Conservation (phyloP, 2,329 filamentous ascomycete genomes). For the Hypocrella siamensis region DNA sequence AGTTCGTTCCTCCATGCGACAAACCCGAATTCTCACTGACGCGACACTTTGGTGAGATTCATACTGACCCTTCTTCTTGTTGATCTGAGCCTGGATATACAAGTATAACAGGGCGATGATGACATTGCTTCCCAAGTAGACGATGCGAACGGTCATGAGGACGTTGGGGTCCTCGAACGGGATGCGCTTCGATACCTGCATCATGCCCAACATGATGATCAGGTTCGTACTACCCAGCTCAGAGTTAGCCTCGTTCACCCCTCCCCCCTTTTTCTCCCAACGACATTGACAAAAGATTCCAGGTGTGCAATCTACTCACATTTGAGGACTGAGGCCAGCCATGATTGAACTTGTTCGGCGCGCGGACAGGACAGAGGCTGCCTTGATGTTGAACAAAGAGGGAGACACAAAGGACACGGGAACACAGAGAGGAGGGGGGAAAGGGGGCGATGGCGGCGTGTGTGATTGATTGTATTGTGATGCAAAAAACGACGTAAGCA, state of each 20-base stretch:
- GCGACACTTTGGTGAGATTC: not conserved
- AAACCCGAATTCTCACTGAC: too few relatives aligned
- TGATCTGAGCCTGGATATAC: constrained; percentile 72
- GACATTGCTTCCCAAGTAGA: constrained; percentile 50
- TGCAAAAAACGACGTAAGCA: too few relatives aligned
- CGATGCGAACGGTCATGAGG: constrained; percentile 38
- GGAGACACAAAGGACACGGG: not conserved
- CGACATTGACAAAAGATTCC: not conserved
- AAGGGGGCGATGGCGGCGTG: too few relatives aligned
- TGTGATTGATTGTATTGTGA: too few relatives aligned
- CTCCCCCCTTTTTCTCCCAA: not conserved
- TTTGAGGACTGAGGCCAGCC: constrained; percentile 45
- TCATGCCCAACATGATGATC: constrained; percentile 90
- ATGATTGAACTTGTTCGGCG: constrained; percentile 25
- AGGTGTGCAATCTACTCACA: constrained; percentile 28
- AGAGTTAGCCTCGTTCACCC: constrained; percentile 9
- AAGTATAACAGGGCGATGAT: constrained; percentile 76
- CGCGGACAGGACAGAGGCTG: not conserved
- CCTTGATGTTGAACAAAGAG: not conserved
- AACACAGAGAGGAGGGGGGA: too few relatives aligned
- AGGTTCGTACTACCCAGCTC: constrained; percentile 58
- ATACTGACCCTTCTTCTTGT: constrained; percentile 84
- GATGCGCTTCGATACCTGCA: constrained; percentile 94
- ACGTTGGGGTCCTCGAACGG: constrained; percentile 71
- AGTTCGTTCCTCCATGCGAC: too few relatives aligned